Evolutionary conservation across 2,329 filamentous ascomycete genomes (phyloP), one percentile per base, ranked within the genome.

Genomic region (Aspergillus chevalieri): DNA sequence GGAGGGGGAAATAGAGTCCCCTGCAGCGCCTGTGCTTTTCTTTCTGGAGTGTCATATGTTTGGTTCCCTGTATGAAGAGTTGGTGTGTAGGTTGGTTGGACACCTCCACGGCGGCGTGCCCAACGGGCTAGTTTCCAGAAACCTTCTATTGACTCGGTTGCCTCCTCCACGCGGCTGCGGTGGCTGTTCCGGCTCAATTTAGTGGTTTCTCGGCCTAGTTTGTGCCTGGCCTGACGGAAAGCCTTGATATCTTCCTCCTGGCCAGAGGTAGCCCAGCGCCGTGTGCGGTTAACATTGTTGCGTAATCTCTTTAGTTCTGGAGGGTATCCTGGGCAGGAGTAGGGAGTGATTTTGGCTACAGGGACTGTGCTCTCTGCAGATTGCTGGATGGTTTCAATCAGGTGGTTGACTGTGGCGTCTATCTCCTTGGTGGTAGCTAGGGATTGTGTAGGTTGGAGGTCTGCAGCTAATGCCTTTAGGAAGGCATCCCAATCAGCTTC

Each of bases 401-500:
- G 43, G 21, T 48, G 21, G 2, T 46, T 22, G 1, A 39, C 43
- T 4, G 43, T 46, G 6, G 22, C 4, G 4, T 53, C 46, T 6
- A 48, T 41, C 9, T 36, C 14, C 1, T 34, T 30, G 7, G 17
- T 21, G 6, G 22, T 42, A 1, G 22, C 4, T 2, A 21, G 46
- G 2, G 36, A 26, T 0, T 12, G 2, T 14, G 24, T 19, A 3
- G 44, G 44, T 14, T 34, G 4, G 12, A 36, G 30, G 4, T 12
- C 10, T 6, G 19, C 15, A 17, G 21, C 26, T 12, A 47, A 3
- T 3, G 17, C 6, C n/a, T 21, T 22, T 12, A 38, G 15, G 17
- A 46, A 38, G 3, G 2, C 14, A 14, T 38, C 30, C 30, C 46
- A 22, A 43, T 52, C 0, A 22, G 36, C 38, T 47, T 52, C 45